Base-by-base conservation (phyloP, 495 filamentous ascomycete genomes). In the Aspergillus avenaceus region DNA sequence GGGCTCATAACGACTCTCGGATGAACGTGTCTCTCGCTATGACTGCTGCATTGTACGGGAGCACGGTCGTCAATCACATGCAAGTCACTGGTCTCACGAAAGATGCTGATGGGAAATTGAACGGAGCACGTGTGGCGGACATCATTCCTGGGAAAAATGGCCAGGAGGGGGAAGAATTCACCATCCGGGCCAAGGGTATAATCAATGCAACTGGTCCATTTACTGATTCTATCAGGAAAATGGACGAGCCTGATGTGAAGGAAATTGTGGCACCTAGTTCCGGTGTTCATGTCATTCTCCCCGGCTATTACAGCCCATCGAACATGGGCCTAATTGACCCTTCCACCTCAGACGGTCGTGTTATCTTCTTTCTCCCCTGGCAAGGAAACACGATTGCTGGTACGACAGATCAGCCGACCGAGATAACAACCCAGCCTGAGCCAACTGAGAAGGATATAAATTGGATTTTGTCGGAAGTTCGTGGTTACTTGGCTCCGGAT, bases 311-410 rank as follows among this genome's bases (percentile, higher is more conserved):
- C 77, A 90, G 85, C 52, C 93, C 93, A 21, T 82, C 87, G 8
- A 85, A 95, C 63, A 98, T 98, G 93, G 93, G 93, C 32, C 76
- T 98, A 31, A 95, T 98, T 61, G 93, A 98, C 58, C 93, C 93
- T 0, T 82, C 81, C 8, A 97, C 93, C 0, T 97, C 92, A 0
- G 93, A 98, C 63, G 93, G 93, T 14, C 81, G 93, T 60, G 93
- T 98, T 32, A 97, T 97, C 59, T 98, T 98, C 84, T 98, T 98
- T 81, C 81, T 98, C 24, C 93, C 93, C 14, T 98, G 93, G 93
- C 92, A 97, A 71, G 93, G 93, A 41, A 98, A 98, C 72, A 98
- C 93, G 23, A 97, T 98, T 60, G 93, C 93, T 19, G 93, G 93
- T 53, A 98, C 93, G 16, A 98, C 93, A 8, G 93, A 98, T 58